These are phyloP conservation scores for Teratosphaeria viscida DNA, from an alignment of 2,329 filamentous ascomycete genomes.

Conservation along the genomic window DNA sequence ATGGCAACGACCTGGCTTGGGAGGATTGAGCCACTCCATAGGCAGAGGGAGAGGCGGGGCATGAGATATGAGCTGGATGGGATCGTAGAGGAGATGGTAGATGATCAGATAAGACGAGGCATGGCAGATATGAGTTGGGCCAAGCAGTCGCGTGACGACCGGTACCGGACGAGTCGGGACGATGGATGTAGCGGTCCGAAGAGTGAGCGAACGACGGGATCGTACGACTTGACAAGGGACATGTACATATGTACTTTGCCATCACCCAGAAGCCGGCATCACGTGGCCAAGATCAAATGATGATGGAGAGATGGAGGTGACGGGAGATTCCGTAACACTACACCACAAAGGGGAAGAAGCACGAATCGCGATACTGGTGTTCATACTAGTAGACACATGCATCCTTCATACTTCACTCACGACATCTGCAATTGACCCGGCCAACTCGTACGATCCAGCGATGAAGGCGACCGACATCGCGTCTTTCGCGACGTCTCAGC, in stretches of 20 bases:
- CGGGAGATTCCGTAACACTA: neutral
- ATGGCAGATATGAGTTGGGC: neutral
- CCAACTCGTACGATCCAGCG: neutral
- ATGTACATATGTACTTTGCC: no score
- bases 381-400: no score
- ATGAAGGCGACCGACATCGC: slow-evolving; percentile 42
- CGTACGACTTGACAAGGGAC: neutral
- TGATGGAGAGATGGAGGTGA: neutral
- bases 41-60: neutral
- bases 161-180: neutral
- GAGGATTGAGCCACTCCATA: neutral
- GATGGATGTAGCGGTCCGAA: neutral
- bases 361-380: neutral
- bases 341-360: neutral
- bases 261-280: neutral
- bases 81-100: neutral
- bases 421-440: neutral
- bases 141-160: neutral
- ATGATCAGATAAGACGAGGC: neutral
- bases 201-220: neutral
- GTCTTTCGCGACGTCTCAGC: slow-evolving; percentile 60
- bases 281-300: neutral
- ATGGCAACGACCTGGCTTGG: slow-evolving; percentile 6
- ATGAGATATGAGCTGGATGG: neutral
- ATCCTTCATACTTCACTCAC: neutral